Conservation (phyloP, 169 alveolate species). For the Cryptosporidium sp. region DNA sequence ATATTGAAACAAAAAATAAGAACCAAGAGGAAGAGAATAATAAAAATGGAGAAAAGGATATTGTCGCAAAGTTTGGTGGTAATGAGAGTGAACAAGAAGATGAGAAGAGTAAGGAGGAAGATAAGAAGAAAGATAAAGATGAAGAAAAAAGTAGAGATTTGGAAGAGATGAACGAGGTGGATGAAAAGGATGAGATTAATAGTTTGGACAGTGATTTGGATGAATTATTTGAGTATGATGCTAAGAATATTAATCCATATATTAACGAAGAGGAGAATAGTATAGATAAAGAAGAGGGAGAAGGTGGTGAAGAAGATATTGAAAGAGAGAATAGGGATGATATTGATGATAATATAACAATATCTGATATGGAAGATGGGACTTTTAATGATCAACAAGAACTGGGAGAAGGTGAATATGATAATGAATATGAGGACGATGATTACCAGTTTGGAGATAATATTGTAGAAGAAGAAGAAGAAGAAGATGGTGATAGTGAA, state of each 20-base stretch:
- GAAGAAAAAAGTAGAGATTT: conserved; percentile 66
- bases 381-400: conserved; percentile 11
- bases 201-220: conserved; percentile 68
- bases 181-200: conserved; percentile 60
- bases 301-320: conserved; percentile 68
- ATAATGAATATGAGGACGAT: conserved; percentile 53
- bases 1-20: conserved; percentile 80
- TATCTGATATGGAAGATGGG: conserved; percentile 44
- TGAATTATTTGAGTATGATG: conserved; percentile 75
- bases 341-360: conserved; percentile 54
- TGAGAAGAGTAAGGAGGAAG: conserved; percentile 78
- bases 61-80: conserved; percentile 77
- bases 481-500: conserved; percentile 9
- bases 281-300: conserved; percentile 82
- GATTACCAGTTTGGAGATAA: background rate
- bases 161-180: conserved; percentile 53
- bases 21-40: conserved; percentile 81
- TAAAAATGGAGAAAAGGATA: conserved; percentile 77
- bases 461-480: background rate
- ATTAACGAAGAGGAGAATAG: conserved; percentile 75
- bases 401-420: conserved; percentile 66
- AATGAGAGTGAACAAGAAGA: conserved; percentile 69
- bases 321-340: conserved; percentile 75
- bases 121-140: conserved; percentile 78
- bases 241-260: conserved; percentile 50